Base-by-base conservation (phyloP, 768 basidiomycete genomes). In the Leccinum truebloodii region DNA sequence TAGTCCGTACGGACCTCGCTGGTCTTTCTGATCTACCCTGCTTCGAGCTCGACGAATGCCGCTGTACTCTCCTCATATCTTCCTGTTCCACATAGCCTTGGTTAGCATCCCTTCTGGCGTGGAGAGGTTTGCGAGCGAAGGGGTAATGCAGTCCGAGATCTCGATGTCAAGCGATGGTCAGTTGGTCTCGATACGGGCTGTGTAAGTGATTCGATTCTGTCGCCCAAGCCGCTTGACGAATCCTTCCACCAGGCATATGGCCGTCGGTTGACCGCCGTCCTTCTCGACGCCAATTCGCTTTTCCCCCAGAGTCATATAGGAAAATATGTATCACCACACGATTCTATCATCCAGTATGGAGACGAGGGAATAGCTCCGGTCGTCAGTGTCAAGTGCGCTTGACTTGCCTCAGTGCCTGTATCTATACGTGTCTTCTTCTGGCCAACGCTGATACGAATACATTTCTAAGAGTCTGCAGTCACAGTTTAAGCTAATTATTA, bases 111-210 rank as follows among this genome's bases (percentile, higher is more conserved):
- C 26, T 26, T 26, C 3, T 26, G 26, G 26, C 26, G 26, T 26
- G 26, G 26, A 26, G 26, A 26, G 26, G 26, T 26, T 26, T 26
- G 26, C 26, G 26, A 26, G 26, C 26, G 26, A 26, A 26, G 26
- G 26, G 26, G 26, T 26, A 26, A 26, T 26, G 4, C 95, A 6
- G 77, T 82, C 3, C 80, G 91, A 28, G 92, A 90, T 13, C 79
- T 97, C 13, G 92, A 95, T 71, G 73, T 94, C 64, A 88, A 89
- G 62, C 80, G 89, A 22, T 96, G 90, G 89, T 85, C 87, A 3
- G 76, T 94, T 61, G 95, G 95, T 2, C 74, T 96, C 35, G 95
- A 98, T 71, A 82, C 89, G 0, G 95, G 92, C 12, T 96, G 94
- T 69, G 90, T 94, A 71, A 71, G 87, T 78, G 48, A 52, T 41